Percentiles rank a stretch among this genome's conserved stretches.
phyloP scores from a whole-genome alignment of 2,329 filamentous ascomycete species.

The Teratosphaeriaceae sp. region DNA sequence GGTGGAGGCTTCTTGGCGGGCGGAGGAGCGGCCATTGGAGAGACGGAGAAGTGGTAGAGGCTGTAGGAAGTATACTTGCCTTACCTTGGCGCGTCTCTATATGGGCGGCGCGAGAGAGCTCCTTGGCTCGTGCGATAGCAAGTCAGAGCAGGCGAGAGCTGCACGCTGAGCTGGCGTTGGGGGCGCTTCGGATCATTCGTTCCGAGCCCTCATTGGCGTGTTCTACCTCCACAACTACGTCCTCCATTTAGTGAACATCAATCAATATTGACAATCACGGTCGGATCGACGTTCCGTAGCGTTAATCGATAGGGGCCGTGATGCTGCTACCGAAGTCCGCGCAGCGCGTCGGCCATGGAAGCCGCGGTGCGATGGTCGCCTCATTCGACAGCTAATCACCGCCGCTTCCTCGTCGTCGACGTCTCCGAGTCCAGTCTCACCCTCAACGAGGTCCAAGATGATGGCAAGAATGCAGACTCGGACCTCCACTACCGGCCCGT shows the following conservation, averaged over 20 bases:
- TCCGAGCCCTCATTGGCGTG: too few species aligned
- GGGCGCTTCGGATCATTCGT: too few species aligned
- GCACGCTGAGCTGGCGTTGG: too few species aligned
- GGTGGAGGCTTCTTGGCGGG: slow-evolving; percentile 2
- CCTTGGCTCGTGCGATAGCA: too few species aligned
- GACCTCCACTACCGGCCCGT: slow-evolving; percentile 48
- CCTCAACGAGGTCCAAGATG: slow-evolving; percentile 45
- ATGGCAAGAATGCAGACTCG: slow-evolving; percentile 26
- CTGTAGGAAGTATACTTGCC: not conserved
- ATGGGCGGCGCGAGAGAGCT: too few species aligned
- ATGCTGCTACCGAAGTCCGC: not conserved
- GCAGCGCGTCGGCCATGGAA: slow-evolving; percentile 40
- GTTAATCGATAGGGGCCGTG: not conserved
- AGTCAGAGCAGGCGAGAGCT: too few species aligned
- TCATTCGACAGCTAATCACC: slow-evolving; percentile 45
- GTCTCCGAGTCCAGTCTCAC: slow-evolving; percentile 53
- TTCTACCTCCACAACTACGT: too few species aligned
- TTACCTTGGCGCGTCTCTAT: not conserved
- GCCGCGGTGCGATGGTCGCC: slow-evolving; percentile 59
- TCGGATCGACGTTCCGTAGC: too few species aligned
- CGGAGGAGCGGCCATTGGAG: not conserved
- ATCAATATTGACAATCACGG: too few species aligned
- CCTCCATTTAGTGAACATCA: too few species aligned
- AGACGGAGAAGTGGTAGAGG: too few species aligned
- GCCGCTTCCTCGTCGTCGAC: slow-evolving; percentile 57